These are phyloP conservation scores for Mrakia blollopis DNA, from an alignment of 768 basidiomycete species.

Conservation along the genomic window DNA sequence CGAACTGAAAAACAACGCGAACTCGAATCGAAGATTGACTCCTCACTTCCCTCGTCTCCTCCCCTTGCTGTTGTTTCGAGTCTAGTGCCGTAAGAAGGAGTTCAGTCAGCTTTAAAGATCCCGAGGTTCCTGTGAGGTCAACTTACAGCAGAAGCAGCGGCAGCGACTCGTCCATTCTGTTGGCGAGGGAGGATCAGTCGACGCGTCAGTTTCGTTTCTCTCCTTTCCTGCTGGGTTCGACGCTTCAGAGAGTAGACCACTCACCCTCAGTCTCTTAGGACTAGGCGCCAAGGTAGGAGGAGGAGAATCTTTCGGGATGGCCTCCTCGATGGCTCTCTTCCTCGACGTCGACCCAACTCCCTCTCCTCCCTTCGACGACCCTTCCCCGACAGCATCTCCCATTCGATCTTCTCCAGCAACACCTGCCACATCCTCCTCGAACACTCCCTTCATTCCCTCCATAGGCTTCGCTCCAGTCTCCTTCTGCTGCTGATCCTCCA, in stretches of 20 bases:
- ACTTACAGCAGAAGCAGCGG: not conserved
- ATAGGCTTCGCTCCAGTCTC: too few relatives aligned
- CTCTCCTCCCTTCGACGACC: not conserved
- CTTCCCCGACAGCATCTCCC: not conserved
- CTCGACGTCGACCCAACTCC: not conserved
- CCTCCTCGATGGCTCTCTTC: not conserved
- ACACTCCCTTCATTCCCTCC: too few relatives aligned
- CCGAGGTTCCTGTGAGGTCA: not conserved
- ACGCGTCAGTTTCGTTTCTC: not conserved
- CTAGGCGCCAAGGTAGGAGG: not conserved
- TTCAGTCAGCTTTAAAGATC: not conserved
- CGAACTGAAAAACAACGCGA: too few relatives aligned
- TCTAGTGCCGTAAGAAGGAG: not conserved
- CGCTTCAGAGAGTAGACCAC: not conserved
- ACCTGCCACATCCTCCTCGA: too few relatives aligned
- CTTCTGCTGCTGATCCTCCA: too few relatives aligned
- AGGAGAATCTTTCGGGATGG: not conserved
- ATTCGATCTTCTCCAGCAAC: not conserved
- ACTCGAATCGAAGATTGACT: too few relatives aligned
- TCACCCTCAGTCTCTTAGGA: not conserved
- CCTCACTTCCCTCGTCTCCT: not conserved
- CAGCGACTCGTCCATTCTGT: not conserved
- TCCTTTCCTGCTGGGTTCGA: not conserved
- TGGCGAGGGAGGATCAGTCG: not conserved
- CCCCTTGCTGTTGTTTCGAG: not conserved